A percentile compares a stretch with the other conserved stretches of the same genome.
These are phyloP conservation scores for Trichomonas gallinae DNA, from an alignment of 208 protist species.

Conservation along the genomic window DNA sequence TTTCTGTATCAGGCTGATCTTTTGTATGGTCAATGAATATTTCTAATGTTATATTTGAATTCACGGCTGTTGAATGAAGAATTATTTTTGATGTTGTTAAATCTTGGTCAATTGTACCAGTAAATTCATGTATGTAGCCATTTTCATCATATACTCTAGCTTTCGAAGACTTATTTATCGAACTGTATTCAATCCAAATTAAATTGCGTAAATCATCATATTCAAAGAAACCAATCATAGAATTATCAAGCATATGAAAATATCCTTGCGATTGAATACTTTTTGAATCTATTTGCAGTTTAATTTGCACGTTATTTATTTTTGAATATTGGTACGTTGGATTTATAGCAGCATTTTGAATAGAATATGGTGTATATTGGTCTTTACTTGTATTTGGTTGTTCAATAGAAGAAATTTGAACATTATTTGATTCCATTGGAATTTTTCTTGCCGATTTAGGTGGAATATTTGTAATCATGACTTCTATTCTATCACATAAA, in stretches of 20 bases:
- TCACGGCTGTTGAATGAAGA: background rate
- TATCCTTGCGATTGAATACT: background rate
- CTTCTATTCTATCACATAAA: background rate
- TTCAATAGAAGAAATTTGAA: background rate
- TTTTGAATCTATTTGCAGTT: background rate
- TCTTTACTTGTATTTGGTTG: background rate
- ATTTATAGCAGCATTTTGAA: background rate
- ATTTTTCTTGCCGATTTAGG: background rate
- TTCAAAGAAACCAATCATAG: background rate
- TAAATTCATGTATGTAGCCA: background rate
- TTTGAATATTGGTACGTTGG: background rate
- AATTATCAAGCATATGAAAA: background rate
- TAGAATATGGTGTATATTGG: background rate
- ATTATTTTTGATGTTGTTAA: background rate
- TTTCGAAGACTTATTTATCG: background rate
- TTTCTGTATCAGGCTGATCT: background rate
- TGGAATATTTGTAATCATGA: background rate
- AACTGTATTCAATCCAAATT: background rate
- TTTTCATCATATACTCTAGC: background rate
- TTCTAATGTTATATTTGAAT: background rate
- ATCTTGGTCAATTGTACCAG: background rate
- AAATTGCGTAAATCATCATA: background rate
- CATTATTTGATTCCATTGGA: background rate
- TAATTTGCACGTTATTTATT: background rate
- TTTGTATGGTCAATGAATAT: background rate